phyloP scores from a whole-genome alignment of 2,329 filamentous ascomycete genomes.

The Monosporascus sp. region DNA sequence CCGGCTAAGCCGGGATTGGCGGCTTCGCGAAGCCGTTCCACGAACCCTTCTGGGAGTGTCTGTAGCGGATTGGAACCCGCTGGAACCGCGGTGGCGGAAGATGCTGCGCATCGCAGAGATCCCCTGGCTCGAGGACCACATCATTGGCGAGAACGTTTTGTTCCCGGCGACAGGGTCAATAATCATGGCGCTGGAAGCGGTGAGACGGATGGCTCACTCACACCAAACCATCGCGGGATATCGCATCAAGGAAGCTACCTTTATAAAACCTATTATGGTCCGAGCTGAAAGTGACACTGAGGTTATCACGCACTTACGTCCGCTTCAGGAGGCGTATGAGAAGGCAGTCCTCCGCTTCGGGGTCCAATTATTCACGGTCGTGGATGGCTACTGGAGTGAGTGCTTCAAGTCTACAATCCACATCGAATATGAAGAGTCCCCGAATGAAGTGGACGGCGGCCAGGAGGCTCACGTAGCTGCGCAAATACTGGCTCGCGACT shows the following conservation, averaged over 20 bases:
- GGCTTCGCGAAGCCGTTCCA: constrained; percentile 15
- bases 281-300: constrained; percentile 15
- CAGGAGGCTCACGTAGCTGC: neutral
- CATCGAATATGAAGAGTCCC: constrained; percentile 12
- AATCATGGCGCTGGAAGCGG: constrained; percentile 28
- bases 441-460: neutral
- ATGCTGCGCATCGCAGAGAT: constrained; percentile 30
- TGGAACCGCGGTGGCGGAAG: constrained; percentile 33
- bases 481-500: neutral
- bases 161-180: constrained; percentile 26
- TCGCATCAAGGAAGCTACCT: constrained; percentile 13
- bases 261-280: constrained; percentile 20
- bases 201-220: constrained; percentile 11
- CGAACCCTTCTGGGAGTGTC: constrained; percentile 19
- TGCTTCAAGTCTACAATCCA: constrained; percentile 15
- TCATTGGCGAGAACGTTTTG: constrained; percentile 23
- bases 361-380: constrained; percentile 12
- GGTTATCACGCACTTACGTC: constrained; percentile 13
- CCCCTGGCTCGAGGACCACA: constrained; percentile 39
- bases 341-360: constrained; percentile 9
- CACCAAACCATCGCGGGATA: constrained; percentile 8
- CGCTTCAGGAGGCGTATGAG: constrained; percentile 6
- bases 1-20: constrained; percentile 17
- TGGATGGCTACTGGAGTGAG: constrained; percentile 13
- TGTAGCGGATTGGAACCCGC: constrained; percentile 10